Evolutionary conservation across 208 protist species (phyloP), one percentile per base, ranked within the genome.

Genomic region (Wallacemonas collosoma): DNA sequence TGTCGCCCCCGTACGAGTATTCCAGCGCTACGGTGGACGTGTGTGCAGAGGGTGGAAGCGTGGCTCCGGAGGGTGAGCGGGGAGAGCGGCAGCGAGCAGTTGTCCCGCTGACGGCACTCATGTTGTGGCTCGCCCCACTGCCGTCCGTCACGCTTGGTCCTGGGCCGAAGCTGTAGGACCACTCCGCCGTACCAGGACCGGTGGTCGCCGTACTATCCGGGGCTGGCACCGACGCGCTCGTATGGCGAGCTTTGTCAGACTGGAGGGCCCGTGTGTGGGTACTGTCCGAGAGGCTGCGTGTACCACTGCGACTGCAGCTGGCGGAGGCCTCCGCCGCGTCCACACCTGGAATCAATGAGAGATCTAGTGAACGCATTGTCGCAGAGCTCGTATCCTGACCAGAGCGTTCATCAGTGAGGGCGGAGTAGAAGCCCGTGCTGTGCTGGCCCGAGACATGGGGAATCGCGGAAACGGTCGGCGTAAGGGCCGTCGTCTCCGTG

Each of bases 1-100:
- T 35, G 57, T 63, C 57, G 57, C 5, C 57, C 36, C 57, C 57
- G 57, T 63, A 63, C 5, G 57, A 63, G 57, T 63, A 63, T 7
- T 63, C 57, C 7, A 39, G 57, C 4, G 57, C 57, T 6, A 43
- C 36, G 7, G 57, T 63, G 38, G 57, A 63, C 11, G 57, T 39
- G 57, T 44, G 57, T 39, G 57, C 57, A 8, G 57, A 63, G 57
- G 36, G 36, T 35, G 11, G 57, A 0, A 7, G 9, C 4, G 36
- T 5, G 9, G 7, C 26, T 6, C 57, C 36, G 5, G n/a, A n/a
- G 7, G 57, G 36, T 39, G 57, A 60, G 0, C 55, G 11, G 15
- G 55, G 57, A 14, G 57, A 63, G 57, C 57, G 57, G 12, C 57
- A 39, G 38, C 1, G 57, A 6, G 57, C 57, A 12, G 17, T 9